These are phyloP conservation scores for Candida dubliniensis DNA, from an alignment of 1,139 yeast species.

Conservation along the genomic window DNA sequence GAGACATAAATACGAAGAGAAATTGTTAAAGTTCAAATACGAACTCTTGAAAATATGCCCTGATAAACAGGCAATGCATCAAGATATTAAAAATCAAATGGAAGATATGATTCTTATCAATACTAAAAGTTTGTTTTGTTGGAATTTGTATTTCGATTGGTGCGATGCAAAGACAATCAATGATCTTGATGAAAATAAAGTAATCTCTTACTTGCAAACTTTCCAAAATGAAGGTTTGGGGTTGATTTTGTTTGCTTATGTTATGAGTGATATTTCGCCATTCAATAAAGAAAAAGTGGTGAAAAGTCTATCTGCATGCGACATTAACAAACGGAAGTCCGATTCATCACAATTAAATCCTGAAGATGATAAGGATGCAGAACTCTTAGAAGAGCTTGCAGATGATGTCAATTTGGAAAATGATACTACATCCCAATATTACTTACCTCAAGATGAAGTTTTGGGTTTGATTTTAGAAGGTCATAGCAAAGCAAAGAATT, in stretches of 20 bases:
- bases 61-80: slow-evolving; percentile 36
- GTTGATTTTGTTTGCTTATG: slow-evolving; percentile 56
- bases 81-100: slow-evolving; percentile 54
- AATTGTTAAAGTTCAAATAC: slow-evolving; percentile 56
- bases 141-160: slow-evolving; percentile 81
- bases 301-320: slow-evolving; percentile 13
- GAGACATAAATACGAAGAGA: slow-evolving; percentile 61
- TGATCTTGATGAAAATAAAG: slow-evolving; percentile 47
- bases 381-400: slow-evolving; percentile 20
- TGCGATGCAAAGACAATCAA: slow-evolving; percentile 52
- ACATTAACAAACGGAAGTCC: slow-evolving; percentile 4
- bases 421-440: slow-evolving; percentile 14
- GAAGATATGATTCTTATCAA: slow-evolving; percentile 74
- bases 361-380: slow-evolving; percentile 21
- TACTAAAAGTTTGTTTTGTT: slow-evolving; percentile 61
- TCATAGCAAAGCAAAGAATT: slow-evolving; percentile 43
- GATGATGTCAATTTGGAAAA: slow-evolving; percentile 22
- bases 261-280: slow-evolving; percentile 69
- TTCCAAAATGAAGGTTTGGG: slow-evolving; percentile 70
- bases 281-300: slow-evolving; percentile 35
- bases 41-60: slow-evolving; percentile 48
- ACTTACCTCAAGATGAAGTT: slow-evolving; percentile 52
- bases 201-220: slow-evolving; percentile 51
- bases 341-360: neutral
- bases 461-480: slow-evolving; percentile 57